Conservation (phyloP, 495 filamentous ascomycete genomes). For the Penicillium canescens region DNA sequence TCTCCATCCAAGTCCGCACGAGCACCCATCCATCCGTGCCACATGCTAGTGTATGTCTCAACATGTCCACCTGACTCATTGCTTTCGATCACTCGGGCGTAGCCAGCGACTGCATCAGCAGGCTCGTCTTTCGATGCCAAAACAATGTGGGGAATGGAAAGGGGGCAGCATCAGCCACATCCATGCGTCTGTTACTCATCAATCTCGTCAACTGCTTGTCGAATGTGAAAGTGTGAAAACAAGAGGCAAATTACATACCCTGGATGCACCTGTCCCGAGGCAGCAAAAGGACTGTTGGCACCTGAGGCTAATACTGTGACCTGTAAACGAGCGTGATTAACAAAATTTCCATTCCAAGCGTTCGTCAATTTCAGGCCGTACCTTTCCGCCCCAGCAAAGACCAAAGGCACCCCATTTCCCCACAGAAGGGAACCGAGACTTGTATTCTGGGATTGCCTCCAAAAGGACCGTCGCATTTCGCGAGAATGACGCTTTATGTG, state of each 20-base stretch:
- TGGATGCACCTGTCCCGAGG: conserved; percentile 52
- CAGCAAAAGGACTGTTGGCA: conserved; percentile 42
- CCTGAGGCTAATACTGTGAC: conserved; percentile 44
- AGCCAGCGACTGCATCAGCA: conserved; percentile 38
- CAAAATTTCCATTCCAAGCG: not conserved
- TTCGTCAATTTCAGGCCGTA: not conserved
- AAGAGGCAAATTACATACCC: conserved; percentile 27
- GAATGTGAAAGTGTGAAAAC: too few species aligned
- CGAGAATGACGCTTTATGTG: conserved; percentile 18
- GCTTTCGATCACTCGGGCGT: conserved; percentile 36
- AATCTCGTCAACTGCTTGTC: not conserved
- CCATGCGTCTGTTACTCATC: conserved; percentile 30
- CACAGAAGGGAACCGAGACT: conserved; percentile 30
- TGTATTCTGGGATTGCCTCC: conserved; percentile 23
- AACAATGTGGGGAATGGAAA: conserved; percentile 54
- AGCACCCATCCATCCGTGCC: conserved; percentile 66
- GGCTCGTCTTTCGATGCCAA: conserved; percentile 57
- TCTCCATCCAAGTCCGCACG: conserved; percentile 54
- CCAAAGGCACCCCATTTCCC: conserved; percentile 45
- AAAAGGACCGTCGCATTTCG: conserved; percentile 25
- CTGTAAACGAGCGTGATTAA: conserved; percentile 15
- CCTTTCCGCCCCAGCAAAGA: conserved; percentile 54
- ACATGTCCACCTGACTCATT: conserved; percentile 42
- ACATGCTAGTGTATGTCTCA: conserved; percentile 53
- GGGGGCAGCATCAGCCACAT: conserved; percentile 40